These are phyloP conservation scores for Solanum neorickii DNA, from an alignment of 257 asterid genomes.

Conservation along the genomic window DNA sequence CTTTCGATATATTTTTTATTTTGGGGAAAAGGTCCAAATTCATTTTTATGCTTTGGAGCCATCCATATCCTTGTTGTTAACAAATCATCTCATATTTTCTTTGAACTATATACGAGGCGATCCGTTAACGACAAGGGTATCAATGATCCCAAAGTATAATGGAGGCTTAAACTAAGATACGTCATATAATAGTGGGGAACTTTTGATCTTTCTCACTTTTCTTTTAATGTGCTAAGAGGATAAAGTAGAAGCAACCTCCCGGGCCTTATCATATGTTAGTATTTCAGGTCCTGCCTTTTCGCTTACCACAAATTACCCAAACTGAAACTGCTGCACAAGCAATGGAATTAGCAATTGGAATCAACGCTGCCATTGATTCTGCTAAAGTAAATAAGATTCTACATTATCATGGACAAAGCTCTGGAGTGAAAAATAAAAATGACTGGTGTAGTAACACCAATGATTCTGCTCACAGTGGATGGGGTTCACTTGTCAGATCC, in stretches of 20 bases:
- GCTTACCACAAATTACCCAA: background rate
- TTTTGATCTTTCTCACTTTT: background rate
- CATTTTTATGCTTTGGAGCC: background rate
- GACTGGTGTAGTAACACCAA: background rate
- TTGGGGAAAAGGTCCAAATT: background rate
- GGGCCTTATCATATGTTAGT: background rate
- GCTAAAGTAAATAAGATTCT: background rate
- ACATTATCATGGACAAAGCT: background rate
- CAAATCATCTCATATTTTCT: background rate
- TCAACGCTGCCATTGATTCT: background rate
- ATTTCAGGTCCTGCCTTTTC: background rate
- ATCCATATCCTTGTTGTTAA: background rate
- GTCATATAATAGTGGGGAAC: background rate
- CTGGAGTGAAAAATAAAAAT: background rate
- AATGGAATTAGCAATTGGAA: background rate
- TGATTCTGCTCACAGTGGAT: background rate
- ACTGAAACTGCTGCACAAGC: background rate
- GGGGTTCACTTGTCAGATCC: conserved; percentile 1
- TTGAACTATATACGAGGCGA: background rate
- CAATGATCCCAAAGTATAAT: background rate
- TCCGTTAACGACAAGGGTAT: background rate
- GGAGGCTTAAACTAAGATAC: background rate
- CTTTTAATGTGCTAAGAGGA: background rate
- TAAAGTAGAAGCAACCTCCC: background rate
- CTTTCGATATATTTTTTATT: background rate